Base-by-base conservation (phyloP, 768 basidiomycete species). In the Postia placenta region DNA sequence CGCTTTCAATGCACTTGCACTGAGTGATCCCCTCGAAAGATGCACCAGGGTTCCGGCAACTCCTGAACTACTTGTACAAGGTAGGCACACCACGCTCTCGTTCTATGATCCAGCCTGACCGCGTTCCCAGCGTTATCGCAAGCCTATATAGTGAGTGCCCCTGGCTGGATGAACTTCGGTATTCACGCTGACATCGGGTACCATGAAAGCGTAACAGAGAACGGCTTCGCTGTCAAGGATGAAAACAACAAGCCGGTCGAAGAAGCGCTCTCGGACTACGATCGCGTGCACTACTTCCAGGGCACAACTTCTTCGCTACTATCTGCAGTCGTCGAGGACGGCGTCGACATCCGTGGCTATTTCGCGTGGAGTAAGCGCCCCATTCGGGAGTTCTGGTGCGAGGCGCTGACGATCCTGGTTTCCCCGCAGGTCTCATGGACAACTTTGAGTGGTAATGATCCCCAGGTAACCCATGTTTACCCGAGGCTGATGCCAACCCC, bases 51-150 rank as follows among this genome's bases (percentile, higher is more conserved):
- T 85, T 86, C 76, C 82, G 85, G 49, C 55, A 78, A 72, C 70
- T 85, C 11, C 71, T 85, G 40, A 85, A 83, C 65, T 86, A 87
- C 64, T 66, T 84, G 39, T 84, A 75, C 72, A 86, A 82, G 67
- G 80, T 81, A 54, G 45, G 66, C 14, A 48, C 27, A n/a, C 23
- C 22, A 7, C 20, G 27, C 24, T 19, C 20, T 33, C 3, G 45
- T n/a, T 35, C 17, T 11, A 39, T 17, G 1, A 37, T 33, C 22
- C n/a, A 4, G 5, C 11, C 22, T 25, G 19, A 25, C 3, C 14
- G n/a, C 15, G 20, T 37, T 19, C 4, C 19, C 56, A 74, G 70
- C 66, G 69, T n/a, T 78, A 75, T 59, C 57, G 67, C 23, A 67
- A 69, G 56, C 78, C 81, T 0, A 80, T 85, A 51, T 80, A 77